Evolutionary conservation across 2,329 filamentous ascomycete genomes (phyloP).

Genomic region (Pseudofabraea citricarpa): DNA sequence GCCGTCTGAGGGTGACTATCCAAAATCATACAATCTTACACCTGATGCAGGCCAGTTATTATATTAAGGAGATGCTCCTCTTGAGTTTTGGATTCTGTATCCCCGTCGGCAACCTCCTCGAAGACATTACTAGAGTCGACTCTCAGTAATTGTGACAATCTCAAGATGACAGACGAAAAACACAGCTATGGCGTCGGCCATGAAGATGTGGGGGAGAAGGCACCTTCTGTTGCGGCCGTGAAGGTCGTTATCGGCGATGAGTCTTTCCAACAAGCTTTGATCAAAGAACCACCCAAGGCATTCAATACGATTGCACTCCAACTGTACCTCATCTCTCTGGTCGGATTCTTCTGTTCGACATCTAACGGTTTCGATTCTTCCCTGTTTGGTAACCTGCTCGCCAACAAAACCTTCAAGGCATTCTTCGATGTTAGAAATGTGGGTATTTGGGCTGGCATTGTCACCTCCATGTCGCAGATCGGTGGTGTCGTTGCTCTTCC

Average conservation of each 20-base stretch:
- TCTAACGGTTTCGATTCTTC: conserved; percentile 50
- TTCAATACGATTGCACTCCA: conserved; percentile 35
- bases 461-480: conserved; percentile 48
- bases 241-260: conserved; percentile 46
- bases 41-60: no score
- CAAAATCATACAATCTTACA: no score
- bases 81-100: no score
- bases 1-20: no score
- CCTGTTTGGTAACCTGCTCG: conserved; percentile 43
- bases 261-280: conserved; percentile 49
- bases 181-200: no score
- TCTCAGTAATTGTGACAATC: no score
- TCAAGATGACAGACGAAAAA: no score
- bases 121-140: no score
- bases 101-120: no score
- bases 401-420: conserved; percentile 35
- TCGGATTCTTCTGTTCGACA: conserved; percentile 45
- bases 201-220: no score
- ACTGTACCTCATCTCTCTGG: conserved; percentile 39
- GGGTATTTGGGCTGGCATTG: conserved; percentile 44
- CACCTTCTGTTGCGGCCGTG: no score
- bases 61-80: no score
- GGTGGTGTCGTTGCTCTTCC: conserved; percentile 42
- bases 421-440: conserved; percentile 36
- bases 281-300: conserved; percentile 44